These are phyloP conservation scores for Cystobasidiaceae sp. DNA, from an alignment of 1,284 basidiomycete species.

Conservation along the genomic window DNA sequence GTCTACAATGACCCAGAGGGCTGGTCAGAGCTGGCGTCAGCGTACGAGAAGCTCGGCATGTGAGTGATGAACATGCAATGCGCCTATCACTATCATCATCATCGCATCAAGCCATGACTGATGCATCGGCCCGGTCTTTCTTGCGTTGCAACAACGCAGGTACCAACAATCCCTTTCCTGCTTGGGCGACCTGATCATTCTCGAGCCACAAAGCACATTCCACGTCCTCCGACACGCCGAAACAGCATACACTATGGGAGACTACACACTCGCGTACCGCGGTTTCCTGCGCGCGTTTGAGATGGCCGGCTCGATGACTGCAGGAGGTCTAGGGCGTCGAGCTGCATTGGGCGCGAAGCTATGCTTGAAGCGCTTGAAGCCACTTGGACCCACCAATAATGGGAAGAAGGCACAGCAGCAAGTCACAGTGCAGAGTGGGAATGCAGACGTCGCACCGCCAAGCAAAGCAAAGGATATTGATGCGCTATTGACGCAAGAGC, in stretches of 20 bases:
- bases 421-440: not conserved
- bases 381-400: no score
- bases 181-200: constrained; percentile 71
- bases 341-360: constrained; percentile 66
- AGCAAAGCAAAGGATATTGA: constrained; percentile 28
- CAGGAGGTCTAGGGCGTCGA: constrained; percentile 47
- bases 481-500: constrained; percentile 18
- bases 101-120: no score
- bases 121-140: no score
- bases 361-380: not conserved
- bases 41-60: constrained; percentile 74
- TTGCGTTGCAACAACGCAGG: no score
- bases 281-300: constrained; percentile 75
- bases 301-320: constrained; percentile 56
- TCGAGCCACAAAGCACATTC: constrained; percentile 79
- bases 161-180: constrained; percentile 65
- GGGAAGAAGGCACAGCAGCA: no score
- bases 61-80: constrained; percentile 52
- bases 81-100: no score
- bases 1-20: constrained; percentile 88
- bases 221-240: constrained; percentile 77
- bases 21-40: constrained; percentile 88
- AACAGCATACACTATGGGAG: constrained; percentile 70
- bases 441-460: not conserved
- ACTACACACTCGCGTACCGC: constrained; percentile 69